A percentile compares a stretch with the other conserved stretches of the same genome.
Evolutionary conservation across 495 filamentous ascomycete genomes (phyloP).

Genomic region (Podospora australis): DNA sequence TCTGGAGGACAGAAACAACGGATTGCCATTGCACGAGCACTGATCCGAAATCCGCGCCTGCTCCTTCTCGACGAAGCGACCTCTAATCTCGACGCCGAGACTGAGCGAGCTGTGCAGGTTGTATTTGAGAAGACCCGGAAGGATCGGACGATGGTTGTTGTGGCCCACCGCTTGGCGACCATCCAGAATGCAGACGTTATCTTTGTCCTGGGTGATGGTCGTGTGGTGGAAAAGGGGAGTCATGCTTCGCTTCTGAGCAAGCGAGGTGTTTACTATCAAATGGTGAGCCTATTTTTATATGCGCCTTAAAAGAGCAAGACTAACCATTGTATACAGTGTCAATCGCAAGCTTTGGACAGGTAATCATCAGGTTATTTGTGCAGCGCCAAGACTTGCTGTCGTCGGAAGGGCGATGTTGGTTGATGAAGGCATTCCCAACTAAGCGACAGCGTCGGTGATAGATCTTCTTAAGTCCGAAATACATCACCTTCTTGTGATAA

Average conservation of each 20-base stretch:
- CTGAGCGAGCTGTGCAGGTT: slow-evolving; percentile 64
- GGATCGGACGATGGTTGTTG: slow-evolving; percentile 66
- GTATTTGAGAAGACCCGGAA: slow-evolving; percentile 61
- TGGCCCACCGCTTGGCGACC: slow-evolving; percentile 59
- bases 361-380: too few relatives aligned
- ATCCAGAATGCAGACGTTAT: slow-evolving; percentile 54
- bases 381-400: not conserved
- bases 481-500: too few relatives aligned
- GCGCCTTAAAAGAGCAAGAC: slow-evolving; percentile 2
- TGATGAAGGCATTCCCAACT: slow-evolving; percentile 1
- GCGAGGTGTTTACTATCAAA: slow-evolving; percentile 50
- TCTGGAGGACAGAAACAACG: slow-evolving; percentile 78
- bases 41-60: slow-evolving; percentile 66
- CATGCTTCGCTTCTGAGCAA: slow-evolving; percentile 42
- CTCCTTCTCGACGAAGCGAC: slow-evolving; percentile 79
- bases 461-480: too few relatives aligned
- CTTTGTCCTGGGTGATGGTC: slow-evolving; percentile 48
- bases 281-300: slow-evolving; percentile 32
- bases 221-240: slow-evolving; percentile 48
- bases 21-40: slow-evolving; percentile 65
- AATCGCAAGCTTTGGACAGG: slow-evolving; percentile 43
- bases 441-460: too few relatives aligned
- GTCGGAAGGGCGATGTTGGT: not conserved
- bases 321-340: slow-evolving; percentile 32
- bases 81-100: slow-evolving; percentile 66